Percentiles rank a stretch among this genome's conserved stretches.
These are phyloP conservation scores for Saturnispora silvae DNA, from an alignment of 805 yeast species.

Conservation along the genomic window DNA sequence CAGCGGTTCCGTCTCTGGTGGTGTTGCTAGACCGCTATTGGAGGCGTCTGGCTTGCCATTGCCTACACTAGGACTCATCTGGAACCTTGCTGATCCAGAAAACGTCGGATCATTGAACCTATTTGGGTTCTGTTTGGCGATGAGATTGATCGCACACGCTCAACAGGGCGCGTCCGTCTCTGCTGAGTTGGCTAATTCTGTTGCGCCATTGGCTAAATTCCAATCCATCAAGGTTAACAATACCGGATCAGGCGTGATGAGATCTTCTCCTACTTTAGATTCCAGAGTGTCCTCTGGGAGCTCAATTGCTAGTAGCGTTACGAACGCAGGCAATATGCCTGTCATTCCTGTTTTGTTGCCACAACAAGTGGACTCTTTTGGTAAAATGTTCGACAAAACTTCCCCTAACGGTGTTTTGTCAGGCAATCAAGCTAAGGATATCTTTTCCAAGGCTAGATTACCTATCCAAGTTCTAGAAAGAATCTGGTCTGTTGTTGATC, in stretches of 20 bases:
- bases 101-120: slow-evolving; percentile 78
- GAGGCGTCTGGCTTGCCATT: slow-evolving; percentile 82
- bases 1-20: slow-evolving; percentile 80
- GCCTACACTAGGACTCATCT: slow-evolving; percentile 71
- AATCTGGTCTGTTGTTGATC: slow-evolving; percentile 85
- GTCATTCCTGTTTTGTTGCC: slow-evolving; percentile 42
- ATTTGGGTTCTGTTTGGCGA: slow-evolving; percentile 71
- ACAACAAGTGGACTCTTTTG: slow-evolving; percentile 51
- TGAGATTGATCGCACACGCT: slow-evolving; percentile 81
- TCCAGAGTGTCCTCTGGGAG: slow-evolving; percentile 28
- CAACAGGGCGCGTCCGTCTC: slow-evolving; percentile 59
- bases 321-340: slow-evolving; percentile 22
- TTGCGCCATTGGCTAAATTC: slow-evolving; percentile 61
- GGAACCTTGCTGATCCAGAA: slow-evolving; percentile 90
- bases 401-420: slow-evolving; percentile 44
- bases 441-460: slow-evolving; percentile 80
- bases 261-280: slow-evolving; percentile 3
- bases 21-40: slow-evolving; percentile 68
- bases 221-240: slow-evolving; percentile 27
- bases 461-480: slow-evolving; percentile 70
- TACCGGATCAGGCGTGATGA: slow-evolving; percentile 26
- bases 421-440: slow-evolving; percentile 76
- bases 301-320: slow-evolving; percentile 18
- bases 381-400: slow-evolving; percentile 65
- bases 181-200: slow-evolving; percentile 36